Evolutionary conservation across 1,139 yeast species (phyloP), one percentile per base, ranked within the genome.

Genomic region (Blastobotrys persicus): DNA sequence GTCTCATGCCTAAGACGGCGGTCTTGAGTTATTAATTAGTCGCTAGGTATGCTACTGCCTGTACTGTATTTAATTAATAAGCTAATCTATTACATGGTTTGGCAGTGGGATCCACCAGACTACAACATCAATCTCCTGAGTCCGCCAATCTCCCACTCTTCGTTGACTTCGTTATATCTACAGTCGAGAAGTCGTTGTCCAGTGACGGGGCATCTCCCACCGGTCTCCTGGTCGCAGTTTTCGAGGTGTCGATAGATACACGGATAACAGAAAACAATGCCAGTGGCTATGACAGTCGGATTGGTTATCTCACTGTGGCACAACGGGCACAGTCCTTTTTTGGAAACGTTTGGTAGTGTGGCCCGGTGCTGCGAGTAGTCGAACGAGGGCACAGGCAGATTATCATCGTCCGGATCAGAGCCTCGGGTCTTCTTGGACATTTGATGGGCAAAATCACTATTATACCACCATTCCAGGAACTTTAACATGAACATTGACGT

Each of bases 381-480:
- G 28, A 23, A 23, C 9, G 28, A 23, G 13, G 82, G 83, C 2
- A 83, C 77, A 5, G 88, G 87, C 31, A 82, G 69, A 19, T 76
- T 73, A 14, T 61, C 66, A 6, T 52, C 57, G 11, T 47, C 53
- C 12, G 33, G 16, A 41, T 72, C 72, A 50, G 78, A 80, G 35
- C 76, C 75, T 4, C 82, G 72, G 49, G 75, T 77, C 45, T 75
- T 77, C 56, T 78, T 79, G 9, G 80, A 71, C 43, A 88, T 67
- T 58, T 82, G 81, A 4, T 77, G 71, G 0, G 88, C 83, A 60
- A 88, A 78, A 55, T 86, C 88, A 14, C 91, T 82, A 41, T 87
- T 79, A 55, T 84, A 83, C 95, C 96, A 91, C 98, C 98, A 91
- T 66, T 92, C 98, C 47, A 89, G 75, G 59, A 92, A 88, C 67